Evolutionary conservation across 2,329 filamentous ascomycete species (phyloP), one percentile per base, ranked within the genome.

Genomic region (Trichoderma asperellum): DNA sequence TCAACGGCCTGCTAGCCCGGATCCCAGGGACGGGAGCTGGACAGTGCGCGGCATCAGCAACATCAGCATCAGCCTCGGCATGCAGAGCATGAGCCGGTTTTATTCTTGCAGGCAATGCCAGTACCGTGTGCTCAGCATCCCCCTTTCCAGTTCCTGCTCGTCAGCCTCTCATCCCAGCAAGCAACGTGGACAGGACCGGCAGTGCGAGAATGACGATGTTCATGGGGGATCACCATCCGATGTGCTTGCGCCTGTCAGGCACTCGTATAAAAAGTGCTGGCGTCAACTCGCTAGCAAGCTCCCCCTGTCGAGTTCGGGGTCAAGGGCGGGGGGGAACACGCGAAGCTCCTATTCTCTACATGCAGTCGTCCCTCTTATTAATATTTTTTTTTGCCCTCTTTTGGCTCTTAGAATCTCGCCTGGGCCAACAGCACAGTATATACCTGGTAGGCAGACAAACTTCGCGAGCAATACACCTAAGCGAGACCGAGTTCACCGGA

Each of bases 141-240:
- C 56, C 56, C 56, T 58, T 58, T 58, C 34, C 27, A 35, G 47
- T 24, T 49, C 21, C 43, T 57, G 11, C 55, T 47, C n/a, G 52
- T n/a, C 53, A 47, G 35, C 14, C 55, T 52, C 32, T 40, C 52
- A 65, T 57, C 62, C 62, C n/a, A 35, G 62, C 53, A 57, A 34
- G 24, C 52, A 65, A 65, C 62, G 62, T 65, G 61, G 61, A 56
- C 61, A 64, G 29, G 49, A 34, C 61, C 55, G 40, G 35, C 61
- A 64, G 35, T 14, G 21, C n/a, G 61, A 21, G 0, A 29, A 56
- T 40, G 61, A 55, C 49, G 14, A 16, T 24, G 34, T 21, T 55
- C 37, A 21, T 58, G 63, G 29, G 52, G 49, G 49, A 66, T 66
- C 53, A 58, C 52, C 53, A 32, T 66, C 63, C 63, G 60, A 55